Percentiles rank a stretch among this genome's conserved stretches.
Evolutionary conservation across 768 basidiomycete species (phyloP).

Genomic region (Leccinum imitatum): DNA sequence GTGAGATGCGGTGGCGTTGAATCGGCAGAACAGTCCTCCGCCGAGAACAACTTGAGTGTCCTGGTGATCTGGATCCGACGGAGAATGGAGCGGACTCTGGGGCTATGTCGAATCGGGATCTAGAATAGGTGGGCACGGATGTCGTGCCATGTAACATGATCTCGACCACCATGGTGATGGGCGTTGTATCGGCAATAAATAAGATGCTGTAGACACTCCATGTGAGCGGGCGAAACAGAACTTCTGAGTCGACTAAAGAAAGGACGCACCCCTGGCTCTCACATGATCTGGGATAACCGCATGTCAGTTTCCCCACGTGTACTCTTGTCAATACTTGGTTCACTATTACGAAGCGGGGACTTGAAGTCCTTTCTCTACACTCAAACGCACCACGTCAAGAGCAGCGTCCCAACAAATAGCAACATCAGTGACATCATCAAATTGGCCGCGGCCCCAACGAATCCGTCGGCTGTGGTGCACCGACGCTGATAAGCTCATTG

Average conservation of each 20-base stretch:
- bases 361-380: too few relatives aligned
- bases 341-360: too few relatives aligned
- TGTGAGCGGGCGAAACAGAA: not conserved
- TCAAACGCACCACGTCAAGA: too few relatives aligned
- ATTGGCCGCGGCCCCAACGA: too few relatives aligned
- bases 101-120: not conserved
- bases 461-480: not conserved
- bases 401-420: too few relatives aligned
- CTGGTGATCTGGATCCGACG: too few relatives aligned
- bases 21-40: not conserved
- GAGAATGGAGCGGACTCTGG: not conserved
- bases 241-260: not conserved
- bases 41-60: not conserved
- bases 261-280: not conserved
- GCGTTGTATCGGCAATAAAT: not conserved
- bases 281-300: not conserved
- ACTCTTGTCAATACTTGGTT: too few relatives aligned
- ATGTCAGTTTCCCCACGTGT: too few relatives aligned
- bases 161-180: not conserved
- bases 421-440: too few relatives aligned
- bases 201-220: not conserved
- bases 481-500: not conserved
- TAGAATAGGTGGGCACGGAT: not conserved
- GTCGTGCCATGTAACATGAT: not conserved
- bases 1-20: not conserved